Evolutionary conservation across 2,329 filamentous ascomycete genomes (phyloP), one percentile per base, ranked within the genome.

Genomic region (Davidsoniella eucalypti): DNA sequence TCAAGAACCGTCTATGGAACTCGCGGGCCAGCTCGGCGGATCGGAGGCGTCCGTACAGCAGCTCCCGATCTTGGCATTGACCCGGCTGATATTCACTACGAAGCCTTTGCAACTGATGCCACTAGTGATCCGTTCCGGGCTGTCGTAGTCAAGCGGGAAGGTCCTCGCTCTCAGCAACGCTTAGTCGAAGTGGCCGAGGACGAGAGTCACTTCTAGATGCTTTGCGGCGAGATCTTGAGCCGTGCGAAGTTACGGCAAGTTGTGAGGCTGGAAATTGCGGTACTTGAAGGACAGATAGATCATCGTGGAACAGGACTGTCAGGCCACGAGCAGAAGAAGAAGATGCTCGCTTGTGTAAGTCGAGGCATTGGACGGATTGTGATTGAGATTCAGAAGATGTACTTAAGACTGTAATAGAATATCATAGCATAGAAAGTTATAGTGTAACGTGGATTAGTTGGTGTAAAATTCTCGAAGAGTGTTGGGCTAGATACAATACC

Each of bases 61-160:
- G 69, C 70, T 0, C 61, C 63, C 7, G 60, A 60, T 6, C 62
- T 63, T 7, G 65, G 67, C 0, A 63, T 82, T 0, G 59, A 65
- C 0, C 63, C 69, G 2, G 63, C 67, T 0, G 73, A 77, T 39
- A 65, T 80, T 1, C 77, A 82, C 58, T 76, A 71, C 52, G 78
- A 82, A 59, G 70, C 72, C 0, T 82, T 82, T 54, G 63, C 64
- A 1, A 70, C 42, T 10, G 67, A 71, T 17, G 64, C 67, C 0
- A 67, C 67, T 0, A 77, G 78, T 0, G 75, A 80, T 56, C 71
- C 76, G 0, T 82, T 82, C 54, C 71, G 75, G 39, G 77, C 66
- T 0, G 67, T 74, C 44, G 65, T 82, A 0, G 59, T 61, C 5
- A 70, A 72, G 49, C 53, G 50, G 29, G 56, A 56, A 36, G 56